Base-by-base conservation (phyloP, 306 rosid species). In the Crataegus laevigata region DNA sequence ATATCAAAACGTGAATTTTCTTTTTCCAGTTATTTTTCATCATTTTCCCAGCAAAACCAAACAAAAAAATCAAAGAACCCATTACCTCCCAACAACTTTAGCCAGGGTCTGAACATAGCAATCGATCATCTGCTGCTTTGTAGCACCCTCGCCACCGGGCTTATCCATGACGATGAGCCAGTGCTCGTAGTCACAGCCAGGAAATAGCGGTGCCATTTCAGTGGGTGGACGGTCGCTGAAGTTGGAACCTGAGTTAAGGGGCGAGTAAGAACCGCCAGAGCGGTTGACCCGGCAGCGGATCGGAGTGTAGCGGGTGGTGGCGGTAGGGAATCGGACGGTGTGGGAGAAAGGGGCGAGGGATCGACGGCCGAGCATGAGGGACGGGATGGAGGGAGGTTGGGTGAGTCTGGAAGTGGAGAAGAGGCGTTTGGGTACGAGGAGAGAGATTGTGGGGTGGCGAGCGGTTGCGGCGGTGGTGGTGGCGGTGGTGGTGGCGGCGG, bases 191-290 rank as follows among this genome's bases (percentile, higher is more conserved):
- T 96, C 99, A 28, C 99, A 96, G 2, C 98, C 99, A 0, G 98
- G 98, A 82, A 96, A 96, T 3, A 96, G 96, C 0, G 99, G 98
- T 0, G 98, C 98, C 99, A 96, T 92, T 71, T 96, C 98, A 0
- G 96, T 89, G 40, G 98, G 99, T 0, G 98, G 98, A 0, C 99
- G 93, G 71, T 92, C 98, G 30, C 89, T 88, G 90, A 90, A 90
- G 74, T 90, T 86, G 5, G 90, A 81, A 0, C 89, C 86, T 0
- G 98, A 88, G 84, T 89, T 92, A 1, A 92, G 88, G 0, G 99
- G 99, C n/a, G 98, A 92, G 87, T 90, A 96, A 21, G 84, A 74
- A 11, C 77, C 71, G 1, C 96, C 98, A 29, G 93, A 82, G 0
- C 93, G 84, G 84, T 87, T 88, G 4, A 80, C 89, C 6, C 89